Evolutionary conservation across 2,329 filamentous ascomycete genomes (phyloP).

Genomic region (Aspergillus sp.): DNA sequence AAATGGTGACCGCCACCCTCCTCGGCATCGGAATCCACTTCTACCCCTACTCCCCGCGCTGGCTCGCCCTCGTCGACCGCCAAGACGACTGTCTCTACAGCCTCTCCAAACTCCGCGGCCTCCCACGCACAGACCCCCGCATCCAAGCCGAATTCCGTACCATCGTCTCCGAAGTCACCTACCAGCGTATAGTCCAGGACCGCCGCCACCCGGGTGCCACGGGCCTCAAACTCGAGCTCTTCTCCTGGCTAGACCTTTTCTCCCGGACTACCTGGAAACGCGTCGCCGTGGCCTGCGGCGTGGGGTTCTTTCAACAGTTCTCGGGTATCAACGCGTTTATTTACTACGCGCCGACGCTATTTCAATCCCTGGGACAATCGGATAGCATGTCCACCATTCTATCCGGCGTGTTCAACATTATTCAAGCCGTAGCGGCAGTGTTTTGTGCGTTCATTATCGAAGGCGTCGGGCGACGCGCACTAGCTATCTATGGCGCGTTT

Average conservation of each 20-base stretch:
- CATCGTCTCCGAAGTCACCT: constrained; percentile 45
- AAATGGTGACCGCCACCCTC: constrained; percentile 64
- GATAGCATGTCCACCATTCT: constrained; percentile 67
- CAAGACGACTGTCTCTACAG: constrained; percentile 65
- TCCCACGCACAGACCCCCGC: constrained; percentile 57
- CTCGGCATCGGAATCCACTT: constrained; percentile 63
- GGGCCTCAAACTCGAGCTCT: neutral
- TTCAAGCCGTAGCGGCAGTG: constrained; percentile 66
- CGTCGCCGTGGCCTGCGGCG: neutral
- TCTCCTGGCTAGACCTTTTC: constrained; percentile 48
- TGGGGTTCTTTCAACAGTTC: neutral
- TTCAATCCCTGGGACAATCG: constrained; percentile 55
- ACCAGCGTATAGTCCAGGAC: neutral
- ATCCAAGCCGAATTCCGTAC: constrained; percentile 62
- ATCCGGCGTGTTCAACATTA: constrained; percentile 48
- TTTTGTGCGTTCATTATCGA: constrained; percentile 48
- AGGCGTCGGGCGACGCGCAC: constrained; percentile 48
- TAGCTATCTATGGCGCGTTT: constrained; percentile 64
- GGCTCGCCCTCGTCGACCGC: constrained; percentile 67
- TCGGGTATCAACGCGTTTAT: constrained; percentile 53
- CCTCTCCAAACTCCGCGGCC: constrained; percentile 59
- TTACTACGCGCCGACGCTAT: constrained; percentile 59
- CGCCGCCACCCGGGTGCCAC: neutral
- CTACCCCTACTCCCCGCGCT: constrained; percentile 68
- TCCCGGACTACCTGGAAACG: constrained; percentile 47